These are phyloP conservation scores for Pyrenochaeta sp. DNA, from an alignment of 2,329 filamentous ascomycete species.

Conservation along the genomic window DNA sequence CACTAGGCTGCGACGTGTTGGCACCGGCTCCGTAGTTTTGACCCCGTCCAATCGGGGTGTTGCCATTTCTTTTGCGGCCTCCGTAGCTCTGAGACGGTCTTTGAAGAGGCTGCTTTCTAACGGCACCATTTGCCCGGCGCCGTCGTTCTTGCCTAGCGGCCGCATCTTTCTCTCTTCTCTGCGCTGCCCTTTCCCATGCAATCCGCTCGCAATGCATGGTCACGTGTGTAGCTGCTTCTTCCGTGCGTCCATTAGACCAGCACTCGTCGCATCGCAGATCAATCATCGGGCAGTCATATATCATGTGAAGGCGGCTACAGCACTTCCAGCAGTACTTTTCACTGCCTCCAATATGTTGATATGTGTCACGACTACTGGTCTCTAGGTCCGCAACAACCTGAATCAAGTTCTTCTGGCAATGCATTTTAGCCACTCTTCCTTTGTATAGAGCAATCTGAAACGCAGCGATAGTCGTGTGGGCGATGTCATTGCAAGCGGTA, in stretches of 20 bases:
- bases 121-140: background rate
- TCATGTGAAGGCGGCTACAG: slow-evolving; percentile 8
- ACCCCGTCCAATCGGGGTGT: too few relatives aligned
- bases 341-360: slow-evolving; percentile 10
- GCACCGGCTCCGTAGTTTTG: too few relatives aligned
- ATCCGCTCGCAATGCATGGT: slow-evolving; percentile 6
- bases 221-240: slow-evolving; percentile 4
- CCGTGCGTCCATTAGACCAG: background rate
- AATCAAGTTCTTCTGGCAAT: background rate
- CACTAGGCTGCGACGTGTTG: too few relatives aligned
- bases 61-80: too few relatives aligned
- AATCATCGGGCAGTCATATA: slow-evolving; percentile 1
- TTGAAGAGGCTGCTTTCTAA: too few relatives aligned
- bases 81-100: too few relatives aligned
- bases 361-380: slow-evolving; percentile 9
- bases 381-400: slow-evolving; percentile 14
- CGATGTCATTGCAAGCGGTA: slow-evolving; percentile 32
- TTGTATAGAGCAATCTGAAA: slow-evolving; percentile 22
- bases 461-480: slow-evolving; percentile 32
- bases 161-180: background rate
- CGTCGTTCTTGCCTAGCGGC: background rate
- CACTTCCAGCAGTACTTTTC: slow-evolving; percentile 20
- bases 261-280: slow-evolving; percentile 15
- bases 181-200: background rate
- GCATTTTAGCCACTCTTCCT: background rate